phyloP scores from a whole-genome alignment of 176 grass and related monocot species.

The Zizania latifolia region DNA sequence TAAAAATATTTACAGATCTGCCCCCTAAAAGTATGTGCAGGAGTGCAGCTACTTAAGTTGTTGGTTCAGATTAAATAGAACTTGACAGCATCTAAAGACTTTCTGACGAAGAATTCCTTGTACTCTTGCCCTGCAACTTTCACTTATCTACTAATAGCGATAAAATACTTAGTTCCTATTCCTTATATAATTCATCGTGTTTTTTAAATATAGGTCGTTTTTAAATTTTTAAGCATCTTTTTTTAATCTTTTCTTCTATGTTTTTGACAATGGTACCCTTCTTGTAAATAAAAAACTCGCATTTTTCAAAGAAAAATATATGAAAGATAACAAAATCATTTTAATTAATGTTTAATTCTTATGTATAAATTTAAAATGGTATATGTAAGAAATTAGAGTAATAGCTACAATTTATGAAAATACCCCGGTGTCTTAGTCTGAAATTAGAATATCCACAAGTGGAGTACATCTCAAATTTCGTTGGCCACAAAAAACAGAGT shows the following conservation, averaged over 20 bases:
- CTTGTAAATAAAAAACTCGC: no score
- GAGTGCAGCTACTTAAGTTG: neutral
- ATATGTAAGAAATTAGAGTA: no score
- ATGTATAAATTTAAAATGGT: no score
- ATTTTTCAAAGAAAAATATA: no score
- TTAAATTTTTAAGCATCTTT: no score
- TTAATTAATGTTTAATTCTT: no score
- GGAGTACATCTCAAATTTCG: neutral
- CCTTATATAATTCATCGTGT: no score
- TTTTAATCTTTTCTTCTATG: no score
- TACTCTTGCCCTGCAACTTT: neutral
- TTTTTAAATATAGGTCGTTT: no score
- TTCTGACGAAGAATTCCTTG: neutral
- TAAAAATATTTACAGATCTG: neutral
- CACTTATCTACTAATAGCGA: constrained; percentile 6
- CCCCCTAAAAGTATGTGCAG: neutral
- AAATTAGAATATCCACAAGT: neutral
- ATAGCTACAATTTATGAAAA: neutral
- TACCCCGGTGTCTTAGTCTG: neutral
- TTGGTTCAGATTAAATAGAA: neutral
- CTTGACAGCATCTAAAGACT: neutral
- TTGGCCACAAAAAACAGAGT: constrained; percentile 7
- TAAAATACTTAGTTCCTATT: no score
- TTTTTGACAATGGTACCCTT: no score
- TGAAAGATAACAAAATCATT: no score